phyloP scores from a whole-genome alignment of 257 asterid genomes.

The Ehretia macrophylla region DNA sequence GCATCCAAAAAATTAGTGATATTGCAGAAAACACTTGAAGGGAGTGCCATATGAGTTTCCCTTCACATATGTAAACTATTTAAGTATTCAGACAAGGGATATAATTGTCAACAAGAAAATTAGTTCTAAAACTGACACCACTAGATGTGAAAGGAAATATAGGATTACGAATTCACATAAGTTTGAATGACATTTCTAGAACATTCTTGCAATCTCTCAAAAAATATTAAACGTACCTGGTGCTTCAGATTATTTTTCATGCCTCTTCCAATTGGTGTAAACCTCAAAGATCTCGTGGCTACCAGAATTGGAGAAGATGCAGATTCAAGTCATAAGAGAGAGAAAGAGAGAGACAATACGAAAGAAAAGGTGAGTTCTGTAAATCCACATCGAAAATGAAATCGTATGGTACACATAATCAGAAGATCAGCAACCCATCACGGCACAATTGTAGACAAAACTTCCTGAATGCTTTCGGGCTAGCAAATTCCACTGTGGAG shows the following conservation, averaged over 20 bases:
- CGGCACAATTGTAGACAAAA: conserved; percentile 42
- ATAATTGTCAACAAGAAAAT: neutral
- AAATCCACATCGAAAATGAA: neutral
- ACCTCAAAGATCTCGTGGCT: conserved; percentile 6
- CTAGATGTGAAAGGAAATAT: too few relatives aligned
- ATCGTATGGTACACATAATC: neutral
- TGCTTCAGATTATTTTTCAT: conserved; percentile 15
- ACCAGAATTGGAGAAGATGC: conserved; percentile 5
- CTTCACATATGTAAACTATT: too few relatives aligned
- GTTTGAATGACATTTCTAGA: conserved; percentile 1
- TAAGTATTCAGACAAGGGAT: too few relatives aligned
- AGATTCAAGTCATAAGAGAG: neutral
- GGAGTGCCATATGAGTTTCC: too few relatives aligned
- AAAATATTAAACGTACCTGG: neutral
- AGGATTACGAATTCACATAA: too few relatives aligned
- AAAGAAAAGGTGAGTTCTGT: neutral
- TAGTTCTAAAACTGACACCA: neutral
- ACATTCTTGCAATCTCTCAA: neutral
- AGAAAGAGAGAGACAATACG: neutral
- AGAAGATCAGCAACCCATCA: conserved; percentile 38
- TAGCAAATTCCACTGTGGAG: conserved; percentile 50
- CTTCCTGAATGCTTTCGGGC: conserved; percentile 30
- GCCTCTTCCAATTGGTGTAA: conserved; percentile 1
- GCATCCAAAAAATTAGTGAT: neutral
- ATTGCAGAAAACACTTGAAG: neutral